These are phyloP conservation scores for Oryza brachyantha DNA, from an alignment of 176 grass and related monocot genomes.

Conservation along the genomic window DNA sequence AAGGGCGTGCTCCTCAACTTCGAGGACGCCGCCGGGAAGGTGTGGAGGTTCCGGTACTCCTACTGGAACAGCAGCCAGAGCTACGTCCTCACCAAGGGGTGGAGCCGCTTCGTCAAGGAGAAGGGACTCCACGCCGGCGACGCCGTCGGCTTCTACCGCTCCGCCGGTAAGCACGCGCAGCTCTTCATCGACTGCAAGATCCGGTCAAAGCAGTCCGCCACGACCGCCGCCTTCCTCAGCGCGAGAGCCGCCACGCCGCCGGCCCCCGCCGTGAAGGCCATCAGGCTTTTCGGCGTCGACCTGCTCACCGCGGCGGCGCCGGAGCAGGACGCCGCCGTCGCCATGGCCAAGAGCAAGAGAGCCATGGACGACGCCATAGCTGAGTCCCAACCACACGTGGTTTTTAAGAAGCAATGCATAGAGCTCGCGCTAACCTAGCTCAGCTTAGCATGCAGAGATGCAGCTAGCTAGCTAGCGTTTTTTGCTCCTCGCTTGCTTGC, in stretches of 20 bases:
- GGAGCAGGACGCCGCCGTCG: constrained; percentile 9
- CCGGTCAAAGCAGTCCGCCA: neutral
- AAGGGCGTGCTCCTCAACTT: constrained; percentile 88
- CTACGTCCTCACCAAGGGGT: constrained; percentile 95
- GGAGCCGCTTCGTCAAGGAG: constrained; percentile 96
- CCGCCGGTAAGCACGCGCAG: constrained; percentile 29
- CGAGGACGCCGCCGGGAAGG: constrained; percentile 73
- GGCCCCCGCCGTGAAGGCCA: neutral
- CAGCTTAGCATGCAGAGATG: neutral
- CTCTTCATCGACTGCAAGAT: constrained; percentile 83
- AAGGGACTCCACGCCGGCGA: constrained; percentile 75
- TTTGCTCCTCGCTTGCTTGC: constrained; percentile 15
- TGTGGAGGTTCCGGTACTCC: constrained; percentile 90
- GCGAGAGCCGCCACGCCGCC: neutral
- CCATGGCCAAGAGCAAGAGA: neutral
- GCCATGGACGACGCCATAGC: neutral
- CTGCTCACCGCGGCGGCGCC: constrained; percentile 15
- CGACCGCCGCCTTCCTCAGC: neutral
- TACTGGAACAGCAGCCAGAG: constrained; percentile 99
- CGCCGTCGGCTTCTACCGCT: constrained; percentile 69
- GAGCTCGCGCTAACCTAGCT: constrained; percentile 48
- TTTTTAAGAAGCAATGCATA: constrained; percentile 74
- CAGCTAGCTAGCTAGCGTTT: constrained; percentile 17
- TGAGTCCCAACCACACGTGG: constrained; percentile 18
- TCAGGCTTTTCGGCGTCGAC: constrained; percentile 83